Conservation (phyloP, 805 yeast genomes). For the Ogataea angusta region DNA sequence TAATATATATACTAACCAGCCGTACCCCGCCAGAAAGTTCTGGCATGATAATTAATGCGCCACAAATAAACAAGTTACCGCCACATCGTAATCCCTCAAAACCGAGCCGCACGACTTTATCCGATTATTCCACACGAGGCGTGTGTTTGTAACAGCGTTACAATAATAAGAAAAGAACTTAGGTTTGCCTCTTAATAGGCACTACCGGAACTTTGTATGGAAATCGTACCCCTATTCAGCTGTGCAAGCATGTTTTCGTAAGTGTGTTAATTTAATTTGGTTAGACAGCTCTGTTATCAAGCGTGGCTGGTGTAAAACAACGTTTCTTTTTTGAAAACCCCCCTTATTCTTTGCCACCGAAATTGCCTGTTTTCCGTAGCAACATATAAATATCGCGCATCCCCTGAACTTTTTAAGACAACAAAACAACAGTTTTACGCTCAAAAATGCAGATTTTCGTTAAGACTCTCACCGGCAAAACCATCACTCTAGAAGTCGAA, state of each 20-base stretch:
- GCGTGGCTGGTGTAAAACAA: constrained; percentile 12
- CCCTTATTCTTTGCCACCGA: constrained; percentile 27
- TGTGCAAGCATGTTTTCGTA: background rate
- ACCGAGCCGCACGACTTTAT: constrained; percentile 1
- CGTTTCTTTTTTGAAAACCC: constrained; percentile 17
- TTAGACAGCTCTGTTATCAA: constrained; percentile 12
- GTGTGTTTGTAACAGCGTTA: no score
- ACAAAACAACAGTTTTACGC: background rate
- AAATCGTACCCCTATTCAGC: no score
- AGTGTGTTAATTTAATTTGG: background rate
- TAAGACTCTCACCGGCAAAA: constrained; percentile 85
- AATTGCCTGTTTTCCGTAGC: constrained; percentile 13
- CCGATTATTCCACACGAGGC: background rate
- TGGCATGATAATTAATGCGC: constrained; percentile 6
- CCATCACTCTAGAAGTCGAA: constrained; percentile 67
- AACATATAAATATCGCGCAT: constrained; percentile 22
- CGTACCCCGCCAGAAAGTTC: constrained; percentile 9
- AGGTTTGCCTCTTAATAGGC: no score
- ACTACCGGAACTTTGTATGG: no score
- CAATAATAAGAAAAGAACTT: no score
- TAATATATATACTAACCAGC: background rate
- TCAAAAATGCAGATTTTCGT: constrained; percentile 61
- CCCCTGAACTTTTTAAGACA: background rate
- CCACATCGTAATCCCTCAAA: background rate
- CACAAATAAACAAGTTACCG: constrained; percentile 3